A percentile compares a stretch with the other conserved stretches of the same genome.
These are phyloP conservation scores for Xanthoparmelia taractica DNA, from an alignment of 495 filamentous ascomycete species.

Conservation along the genomic window DNA sequence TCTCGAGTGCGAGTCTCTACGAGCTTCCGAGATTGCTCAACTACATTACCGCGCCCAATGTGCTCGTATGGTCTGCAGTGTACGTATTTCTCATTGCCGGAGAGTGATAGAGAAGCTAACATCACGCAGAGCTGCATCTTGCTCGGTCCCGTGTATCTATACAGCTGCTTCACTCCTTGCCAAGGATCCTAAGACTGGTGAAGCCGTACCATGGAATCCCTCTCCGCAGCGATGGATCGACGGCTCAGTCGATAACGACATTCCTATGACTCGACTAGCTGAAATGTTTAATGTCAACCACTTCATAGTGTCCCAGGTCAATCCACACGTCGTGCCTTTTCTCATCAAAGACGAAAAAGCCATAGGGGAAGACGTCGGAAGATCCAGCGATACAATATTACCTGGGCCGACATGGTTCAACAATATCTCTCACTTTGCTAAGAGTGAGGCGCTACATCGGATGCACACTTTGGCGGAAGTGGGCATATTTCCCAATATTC, in stretches of 20 bases:
- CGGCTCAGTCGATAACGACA: constrained; percentile 87
- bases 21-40: constrained; percentile 83
- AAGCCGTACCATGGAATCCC: constrained; percentile 74
- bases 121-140: constrained; percentile 63
- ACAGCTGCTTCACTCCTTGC: constrained; percentile 64
- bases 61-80: constrained; percentile 95
- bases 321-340: constrained; percentile 89
- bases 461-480: constrained; percentile 76
- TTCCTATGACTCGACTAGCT: constrained; percentile 82
- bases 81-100: constrained; percentile 34
- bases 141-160: constrained; percentile 86
- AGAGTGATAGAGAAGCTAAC: constrained; percentile 24
- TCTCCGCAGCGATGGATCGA: constrained; percentile 81
- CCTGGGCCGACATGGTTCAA: constrained; percentile 53
- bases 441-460: constrained; percentile 71
- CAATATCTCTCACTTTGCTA: constrained; percentile 64
- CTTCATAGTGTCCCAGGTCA: constrained; percentile 94
- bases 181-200: constrained; percentile 77
- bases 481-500: constrained; percentile 69
- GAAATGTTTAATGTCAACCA: constrained; percentile 99
- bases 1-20: constrained; percentile 78
- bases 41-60: constrained; percentile 87
- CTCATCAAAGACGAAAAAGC: constrained; percentile 62
- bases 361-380: constrained; percentile 32
- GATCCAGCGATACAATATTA: constrained; percentile 33